Conservation (phyloP, 106 monocot genomes). For the Allium cepa region DNA sequence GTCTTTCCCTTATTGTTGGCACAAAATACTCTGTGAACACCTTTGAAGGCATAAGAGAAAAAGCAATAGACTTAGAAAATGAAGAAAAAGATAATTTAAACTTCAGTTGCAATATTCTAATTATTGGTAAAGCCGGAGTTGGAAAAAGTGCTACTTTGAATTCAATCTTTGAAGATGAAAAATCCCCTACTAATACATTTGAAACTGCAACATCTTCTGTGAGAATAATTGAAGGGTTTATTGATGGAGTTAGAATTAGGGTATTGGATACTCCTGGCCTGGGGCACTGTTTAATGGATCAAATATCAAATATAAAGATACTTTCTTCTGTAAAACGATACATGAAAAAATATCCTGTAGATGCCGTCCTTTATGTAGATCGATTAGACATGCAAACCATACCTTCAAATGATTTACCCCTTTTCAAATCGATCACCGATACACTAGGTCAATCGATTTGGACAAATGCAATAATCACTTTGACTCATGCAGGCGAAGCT, state of each 20-base stretch:
- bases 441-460: constrained; percentile 61
- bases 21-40: not conserved
- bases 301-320: constrained; percentile 36
- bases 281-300: constrained; percentile 26
- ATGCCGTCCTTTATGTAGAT: constrained; percentile 67
- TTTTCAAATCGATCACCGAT: constrained; percentile 41
- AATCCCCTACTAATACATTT: not conserved
- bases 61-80: not conserved
- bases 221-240: not conserved
- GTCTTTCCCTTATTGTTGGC: constrained; percentile 59
- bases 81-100: not conserved
- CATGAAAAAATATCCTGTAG: constrained; percentile 47
- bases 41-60: not conserved
- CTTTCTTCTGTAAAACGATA: constrained; percentile 49
- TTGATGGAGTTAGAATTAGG: constrained; percentile 28
- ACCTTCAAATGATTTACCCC: constrained; percentile 51
- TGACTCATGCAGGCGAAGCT: constrained; percentile 65
- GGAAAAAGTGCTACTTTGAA: constrained; percentile 7
- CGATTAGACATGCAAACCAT: constrained; percentile 50
- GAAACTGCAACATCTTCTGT: not conserved
- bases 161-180: constrained; percentile 3
- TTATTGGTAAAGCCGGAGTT: constrained; percentile 3
- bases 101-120: constrained; percentile 1
- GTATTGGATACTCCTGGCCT: constrained; percentile 47
- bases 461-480: constrained; percentile 65